Conservation (phyloP, 2,329 filamentous ascomycete genomes). For the Mariannaea sp. region DNA sequence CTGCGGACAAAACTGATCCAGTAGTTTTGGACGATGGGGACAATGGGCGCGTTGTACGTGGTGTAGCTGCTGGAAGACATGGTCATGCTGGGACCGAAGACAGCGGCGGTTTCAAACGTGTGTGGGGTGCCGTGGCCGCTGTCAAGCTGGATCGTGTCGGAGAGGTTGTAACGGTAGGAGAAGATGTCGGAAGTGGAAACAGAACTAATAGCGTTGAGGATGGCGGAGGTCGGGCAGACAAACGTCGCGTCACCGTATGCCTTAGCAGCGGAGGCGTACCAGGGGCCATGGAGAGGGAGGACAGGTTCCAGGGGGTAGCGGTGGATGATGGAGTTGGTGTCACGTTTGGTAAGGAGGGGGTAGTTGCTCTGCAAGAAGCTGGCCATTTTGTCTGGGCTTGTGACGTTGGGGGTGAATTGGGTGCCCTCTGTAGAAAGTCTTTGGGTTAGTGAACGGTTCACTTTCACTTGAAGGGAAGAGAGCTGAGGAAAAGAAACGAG, state of each 20-base stretch:
- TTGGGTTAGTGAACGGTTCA: conserved; percentile 18
- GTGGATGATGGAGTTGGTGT: conserved; percentile 43
- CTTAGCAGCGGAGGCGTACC: conserved; percentile 49
- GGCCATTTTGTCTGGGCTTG: conserved; percentile 41
- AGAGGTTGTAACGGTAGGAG: conserved; percentile 57
- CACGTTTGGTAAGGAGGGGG: conserved; percentile 46
- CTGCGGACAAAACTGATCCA: conserved; percentile 54
- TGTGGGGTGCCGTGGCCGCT: conserved; percentile 54
- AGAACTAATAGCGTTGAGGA: conserved; percentile 44
- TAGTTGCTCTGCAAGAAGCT: conserved; percentile 54
- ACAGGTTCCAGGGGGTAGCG: conserved; percentile 46
- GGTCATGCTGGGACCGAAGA: conserved; percentile 52
- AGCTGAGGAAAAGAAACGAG: too few relatives aligned
- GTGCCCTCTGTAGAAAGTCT: conserved; percentile 48
- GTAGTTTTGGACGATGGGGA: conserved; percentile 55
- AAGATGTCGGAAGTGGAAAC: conserved; percentile 42
- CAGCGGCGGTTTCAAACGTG: conserved; percentile 52
- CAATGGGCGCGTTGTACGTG: conserved; percentile 50
- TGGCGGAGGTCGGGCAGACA: conserved; percentile 48
- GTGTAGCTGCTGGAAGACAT: conserved; percentile 44
- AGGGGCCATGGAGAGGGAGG: conserved; percentile 47
- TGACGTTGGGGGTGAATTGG: conserved; percentile 48
- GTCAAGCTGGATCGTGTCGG: conserved; percentile 43
- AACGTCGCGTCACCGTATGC: conserved; percentile 55
- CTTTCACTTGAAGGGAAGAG: background rate